A percentile compares a stretch with the other conserved stretches of the same genome.
These are phyloP conservation scores for Effrenium voratum DNA, from an alignment of 73 alveolate genomes.

Conservation along the genomic window DNA sequence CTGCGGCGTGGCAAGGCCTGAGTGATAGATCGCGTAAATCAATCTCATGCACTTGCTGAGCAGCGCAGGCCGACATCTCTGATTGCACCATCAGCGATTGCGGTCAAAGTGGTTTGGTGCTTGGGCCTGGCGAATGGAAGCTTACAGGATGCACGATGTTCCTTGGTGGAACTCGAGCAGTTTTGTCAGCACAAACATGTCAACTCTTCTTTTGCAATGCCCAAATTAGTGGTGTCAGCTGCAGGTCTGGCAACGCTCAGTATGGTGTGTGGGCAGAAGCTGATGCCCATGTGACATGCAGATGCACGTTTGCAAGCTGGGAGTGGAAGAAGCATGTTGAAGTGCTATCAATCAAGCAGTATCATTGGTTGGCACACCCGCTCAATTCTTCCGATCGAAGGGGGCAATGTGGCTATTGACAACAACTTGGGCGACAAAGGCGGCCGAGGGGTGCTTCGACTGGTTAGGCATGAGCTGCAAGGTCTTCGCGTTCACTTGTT, in stretches of 20 bases:
- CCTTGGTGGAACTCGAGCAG: conserved; percentile 33
- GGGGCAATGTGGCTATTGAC: conserved; percentile 1
- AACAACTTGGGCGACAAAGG: conserved; percentile 45
- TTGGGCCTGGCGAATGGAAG: conserved; percentile 79
- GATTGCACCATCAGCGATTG: conserved; percentile 37
- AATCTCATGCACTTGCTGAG: background rate
- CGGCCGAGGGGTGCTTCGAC: too few relatives aligned
- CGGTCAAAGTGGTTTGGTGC: conserved; percentile 53
- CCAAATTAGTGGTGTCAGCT: background rate
- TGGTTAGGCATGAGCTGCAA: too few relatives aligned
- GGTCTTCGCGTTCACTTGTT: background rate
- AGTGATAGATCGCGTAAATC: background rate
- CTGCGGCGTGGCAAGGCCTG: conserved; percentile 42
- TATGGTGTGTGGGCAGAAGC: conserved; percentile 87
- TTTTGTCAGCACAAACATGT: too few relatives aligned
- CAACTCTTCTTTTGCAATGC: background rate
- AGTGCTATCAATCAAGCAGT: background rate
- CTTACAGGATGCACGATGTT: conserved; percentile 42
- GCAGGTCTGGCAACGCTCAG: conserved; percentile 60
- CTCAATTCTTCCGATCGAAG: background rate
- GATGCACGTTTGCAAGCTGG: conserved; percentile 6
- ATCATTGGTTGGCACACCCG: background rate
- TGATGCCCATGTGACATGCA: conserved; percentile 13
- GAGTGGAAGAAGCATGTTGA: background rate
- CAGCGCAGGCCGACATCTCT: conserved; percentile 16